Evolutionary conservation across 306 rosid genomes (phyloP).

Genomic region (Aeschynomene evenia): DNA sequence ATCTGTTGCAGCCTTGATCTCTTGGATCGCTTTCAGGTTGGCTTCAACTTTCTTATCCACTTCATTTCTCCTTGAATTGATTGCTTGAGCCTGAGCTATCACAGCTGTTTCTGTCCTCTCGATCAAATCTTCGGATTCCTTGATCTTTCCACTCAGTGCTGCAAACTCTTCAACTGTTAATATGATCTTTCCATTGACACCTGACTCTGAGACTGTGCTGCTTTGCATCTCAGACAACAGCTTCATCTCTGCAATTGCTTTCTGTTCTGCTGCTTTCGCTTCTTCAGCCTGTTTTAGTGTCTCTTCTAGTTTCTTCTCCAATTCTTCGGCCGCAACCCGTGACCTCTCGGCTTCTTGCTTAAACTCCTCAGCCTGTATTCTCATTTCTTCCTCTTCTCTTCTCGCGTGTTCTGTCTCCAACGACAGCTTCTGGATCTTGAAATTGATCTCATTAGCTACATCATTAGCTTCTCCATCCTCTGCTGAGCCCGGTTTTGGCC

Average conservation of each 20-base stretch:
- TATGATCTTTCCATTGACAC: constrained; percentile 46
- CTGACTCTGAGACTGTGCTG: constrained; percentile 26
- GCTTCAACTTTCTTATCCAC: constrained; percentile 61
- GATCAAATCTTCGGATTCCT: constrained; percentile 55
- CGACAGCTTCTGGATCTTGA: constrained; percentile 41
- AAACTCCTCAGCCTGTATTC: constrained; percentile 34
- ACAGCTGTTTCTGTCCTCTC: constrained; percentile 60
- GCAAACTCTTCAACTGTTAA: constrained; percentile 58
- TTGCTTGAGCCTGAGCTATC: constrained; percentile 48
- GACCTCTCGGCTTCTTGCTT: constrained; percentile 48
- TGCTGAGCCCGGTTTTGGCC: constrained; percentile 1
- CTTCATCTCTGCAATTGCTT: constrained; percentile 59
- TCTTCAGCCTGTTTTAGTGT: constrained; percentile 50
- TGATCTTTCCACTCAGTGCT: constrained; percentile 52
- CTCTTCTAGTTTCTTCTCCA: constrained; percentile 49
- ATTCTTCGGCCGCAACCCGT: constrained; percentile 36
- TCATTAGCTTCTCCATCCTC: constrained; percentile 1
- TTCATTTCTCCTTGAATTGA: constrained; percentile 49
- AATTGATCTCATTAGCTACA: constrained; percentile 8
- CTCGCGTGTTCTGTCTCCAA: constrained; percentile 45
- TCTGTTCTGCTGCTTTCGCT: constrained; percentile 64
- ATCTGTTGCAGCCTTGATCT: constrained; percentile 76
- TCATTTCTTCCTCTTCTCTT: constrained; percentile 58
- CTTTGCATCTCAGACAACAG: constrained; percentile 40
- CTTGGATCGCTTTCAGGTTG: constrained; percentile 70